Evolutionary conservation across 495 filamentous ascomycete species (phyloP), one percentile per base, ranked within the genome.

Genomic region (Apodospora peruviana): DNA sequence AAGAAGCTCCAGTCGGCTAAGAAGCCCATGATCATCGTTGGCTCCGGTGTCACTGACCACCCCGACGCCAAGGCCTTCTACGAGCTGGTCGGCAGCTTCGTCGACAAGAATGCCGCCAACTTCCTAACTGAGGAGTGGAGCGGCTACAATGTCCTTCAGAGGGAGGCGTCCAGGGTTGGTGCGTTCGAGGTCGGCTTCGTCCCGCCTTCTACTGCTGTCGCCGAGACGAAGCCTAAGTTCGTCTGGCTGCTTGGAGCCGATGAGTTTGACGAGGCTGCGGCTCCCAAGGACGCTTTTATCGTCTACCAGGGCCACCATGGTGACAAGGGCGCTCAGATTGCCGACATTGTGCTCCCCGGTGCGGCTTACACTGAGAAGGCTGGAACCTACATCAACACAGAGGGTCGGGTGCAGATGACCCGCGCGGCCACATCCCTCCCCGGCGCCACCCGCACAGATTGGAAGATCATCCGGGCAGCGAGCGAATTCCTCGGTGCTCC

Each of bases 291-390:
- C 58, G 91, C 91, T 8, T 97, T 96, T 70, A 85, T 98, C 51
- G 76, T 98, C 64, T 98, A 98, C 71, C 93, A 98, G 69, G 93
- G 93, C 52, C 93, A 98, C 68, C 93, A 98, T 62, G 93, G 93
- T 65, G 93, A 98, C 72, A 76, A 80, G 29, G 94, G 91, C 45
- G 94, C 93, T 29, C 85, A 94, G 68, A 76, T 94, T 52, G 93
- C 93, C 12, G 91, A 98, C 61, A 82, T 98, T 52, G 83, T 98
- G 53, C 85, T 98, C 17, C 93, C 93, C 22, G 90, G 89, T 47
- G 89, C 89, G 16, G 89, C 93, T 3, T 97, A 96, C 71, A 96
- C 91, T 11, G 93, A 98, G 75, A 98, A 98, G 73, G 79, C 84
- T n/a, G 93, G 82, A 23, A 98, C 93, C 12, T 97, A 91, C 52